Conservation (phyloP, 805 yeast species). For the Hagleromyces aurorensis region DNA sequence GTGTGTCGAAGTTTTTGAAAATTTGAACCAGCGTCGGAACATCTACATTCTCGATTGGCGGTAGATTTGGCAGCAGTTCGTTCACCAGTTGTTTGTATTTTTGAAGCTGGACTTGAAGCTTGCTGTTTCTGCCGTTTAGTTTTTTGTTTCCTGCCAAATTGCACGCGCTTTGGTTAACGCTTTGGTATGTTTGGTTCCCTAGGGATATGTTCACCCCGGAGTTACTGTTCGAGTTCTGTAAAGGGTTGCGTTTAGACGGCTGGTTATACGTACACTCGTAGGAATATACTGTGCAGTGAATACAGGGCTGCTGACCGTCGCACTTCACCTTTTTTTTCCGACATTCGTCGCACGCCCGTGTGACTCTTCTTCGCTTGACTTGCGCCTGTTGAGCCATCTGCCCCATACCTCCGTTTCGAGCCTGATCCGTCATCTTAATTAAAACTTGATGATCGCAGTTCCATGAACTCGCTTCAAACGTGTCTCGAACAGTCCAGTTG, state of each 20-base stretch:
- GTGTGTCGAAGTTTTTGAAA: conserved; percentile 17
- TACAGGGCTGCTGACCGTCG: conserved; percentile 78
- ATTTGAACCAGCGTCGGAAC: conserved; percentile 22
- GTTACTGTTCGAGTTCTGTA: too few relatives aligned
- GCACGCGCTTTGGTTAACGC: neutral
- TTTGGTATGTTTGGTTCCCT: too few relatives aligned
- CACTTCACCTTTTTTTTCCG: conserved; percentile 73
- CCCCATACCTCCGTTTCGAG: conserved; percentile 4
- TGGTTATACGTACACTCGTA: conserved; percentile 81
- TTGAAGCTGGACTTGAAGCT: conserved; percentile 13
- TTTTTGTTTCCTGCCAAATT: conserved; percentile 1
- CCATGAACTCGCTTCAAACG: too few relatives aligned
- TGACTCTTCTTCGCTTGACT: conserved; percentile 32
- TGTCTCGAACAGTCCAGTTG: too few relatives aligned
- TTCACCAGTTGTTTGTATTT: conserved; percentile 21
- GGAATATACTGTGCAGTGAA: conserved; percentile 81
- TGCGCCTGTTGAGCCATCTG: conserved; percentile 1
- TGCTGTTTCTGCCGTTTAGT: conserved; percentile 2
- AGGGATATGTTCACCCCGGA: too few relatives aligned
- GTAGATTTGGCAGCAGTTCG: conserved; percentile 22
- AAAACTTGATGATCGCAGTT: too few relatives aligned
- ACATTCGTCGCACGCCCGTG: conserved; percentile 43
- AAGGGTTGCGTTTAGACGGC: conserved; percentile 38
- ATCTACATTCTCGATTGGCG: conserved; percentile 22
- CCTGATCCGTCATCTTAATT: conserved; percentile 16